phyloP scores from a whole-genome alignment of 2,329 filamentous ascomycete species.

The Microcyclospora tardicrescens region DNA sequence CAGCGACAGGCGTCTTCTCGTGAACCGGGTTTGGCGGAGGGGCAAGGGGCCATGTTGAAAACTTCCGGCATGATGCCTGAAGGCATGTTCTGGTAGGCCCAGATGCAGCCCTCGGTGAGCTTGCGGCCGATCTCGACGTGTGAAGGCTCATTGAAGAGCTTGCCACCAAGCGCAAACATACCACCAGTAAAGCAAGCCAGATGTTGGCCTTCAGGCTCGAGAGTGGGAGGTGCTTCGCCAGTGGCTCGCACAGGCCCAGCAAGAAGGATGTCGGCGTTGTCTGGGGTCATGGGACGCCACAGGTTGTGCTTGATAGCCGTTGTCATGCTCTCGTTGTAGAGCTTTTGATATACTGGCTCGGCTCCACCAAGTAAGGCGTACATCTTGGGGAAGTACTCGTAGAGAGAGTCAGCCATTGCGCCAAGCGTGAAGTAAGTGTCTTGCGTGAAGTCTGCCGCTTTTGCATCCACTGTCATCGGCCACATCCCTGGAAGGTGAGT shows the following conservation, averaged over 20 bases:
- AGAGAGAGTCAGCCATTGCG: constrained; percentile 25
- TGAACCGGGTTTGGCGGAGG: constrained; percentile 14
- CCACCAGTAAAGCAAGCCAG: constrained; percentile 48
- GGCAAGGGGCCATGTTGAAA: constrained; percentile 42
- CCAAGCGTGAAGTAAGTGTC: constrained; percentile 26
- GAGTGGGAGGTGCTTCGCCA: constrained; percentile 12
- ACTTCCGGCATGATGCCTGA: constrained; percentile 50
- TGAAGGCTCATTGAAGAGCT: constrained; percentile 40
- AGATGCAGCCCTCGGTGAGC: constrained; percentile 49
- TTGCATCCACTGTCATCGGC: constrained; percentile 32
- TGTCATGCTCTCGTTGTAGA: constrained; percentile 42
- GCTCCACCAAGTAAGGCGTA: constrained; percentile 34
- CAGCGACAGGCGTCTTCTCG: too few species aligned
- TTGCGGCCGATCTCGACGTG: constrained; percentile 45
- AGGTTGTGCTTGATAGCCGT: constrained; percentile 33
- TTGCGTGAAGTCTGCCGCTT: constrained; percentile 27
- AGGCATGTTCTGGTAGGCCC: constrained; percentile 45
- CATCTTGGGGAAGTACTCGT: constrained; percentile 36
- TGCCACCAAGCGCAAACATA: constrained; percentile 49
- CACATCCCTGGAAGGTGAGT: constrained; percentile 37
- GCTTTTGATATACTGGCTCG: constrained; percentile 33
- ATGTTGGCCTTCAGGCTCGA: constrained; percentile 43
- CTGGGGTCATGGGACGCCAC: constrained; percentile 37
- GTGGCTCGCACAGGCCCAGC: constrained; percentile 30
- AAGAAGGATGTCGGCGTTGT: constrained; percentile 34